Evolutionary conservation across 306 rosid genomes (phyloP).

Genomic region (Quercus variabilis): DNA sequence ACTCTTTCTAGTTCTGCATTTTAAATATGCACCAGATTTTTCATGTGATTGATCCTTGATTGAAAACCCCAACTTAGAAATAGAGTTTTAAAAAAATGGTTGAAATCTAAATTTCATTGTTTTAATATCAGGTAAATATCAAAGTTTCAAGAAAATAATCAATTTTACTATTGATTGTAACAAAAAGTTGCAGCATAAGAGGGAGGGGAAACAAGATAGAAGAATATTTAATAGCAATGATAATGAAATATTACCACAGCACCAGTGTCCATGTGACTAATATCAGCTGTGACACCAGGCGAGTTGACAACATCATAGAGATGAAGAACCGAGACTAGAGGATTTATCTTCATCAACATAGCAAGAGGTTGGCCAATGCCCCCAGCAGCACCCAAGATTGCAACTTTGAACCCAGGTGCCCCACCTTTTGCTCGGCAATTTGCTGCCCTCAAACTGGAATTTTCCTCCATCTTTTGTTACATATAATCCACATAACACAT

Average conservation of each 20-base stretch:
- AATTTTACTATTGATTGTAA: no score
- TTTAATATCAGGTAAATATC: no score
- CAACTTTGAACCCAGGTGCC: slow-evolving; percentile 86
- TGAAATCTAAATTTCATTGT: no score
- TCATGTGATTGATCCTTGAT: no score
- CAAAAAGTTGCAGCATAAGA: neutral
- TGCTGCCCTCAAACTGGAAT: slow-evolving; percentile 32
- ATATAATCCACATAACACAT: no score
- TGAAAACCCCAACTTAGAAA: no score
- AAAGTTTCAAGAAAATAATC: no score
- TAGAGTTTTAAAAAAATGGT: no score
- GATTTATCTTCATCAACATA: slow-evolving; percentile 89
- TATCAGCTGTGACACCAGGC: slow-evolving; percentile 96
- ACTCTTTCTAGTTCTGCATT: neutral
- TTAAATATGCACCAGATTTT: neutral
- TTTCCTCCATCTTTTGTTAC: slow-evolving; percentile 40
- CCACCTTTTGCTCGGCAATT: slow-evolving; percentile 91
- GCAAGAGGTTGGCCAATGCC: slow-evolving; percentile 95
- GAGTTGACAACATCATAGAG: slow-evolving; percentile 93
- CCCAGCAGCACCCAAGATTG: slow-evolving; percentile 92
- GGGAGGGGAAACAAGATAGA: neutral
- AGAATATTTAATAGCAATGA: no score
- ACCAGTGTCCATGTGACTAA: slow-evolving; percentile 96
- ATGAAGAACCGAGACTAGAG: slow-evolving; percentile 89
- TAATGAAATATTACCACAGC: slow-evolving; percentile 64